These are phyloP conservation scores for Alloascoidea hylecoeti DNA, from an alignment of 805 yeast genomes.

Conservation along the genomic window DNA sequence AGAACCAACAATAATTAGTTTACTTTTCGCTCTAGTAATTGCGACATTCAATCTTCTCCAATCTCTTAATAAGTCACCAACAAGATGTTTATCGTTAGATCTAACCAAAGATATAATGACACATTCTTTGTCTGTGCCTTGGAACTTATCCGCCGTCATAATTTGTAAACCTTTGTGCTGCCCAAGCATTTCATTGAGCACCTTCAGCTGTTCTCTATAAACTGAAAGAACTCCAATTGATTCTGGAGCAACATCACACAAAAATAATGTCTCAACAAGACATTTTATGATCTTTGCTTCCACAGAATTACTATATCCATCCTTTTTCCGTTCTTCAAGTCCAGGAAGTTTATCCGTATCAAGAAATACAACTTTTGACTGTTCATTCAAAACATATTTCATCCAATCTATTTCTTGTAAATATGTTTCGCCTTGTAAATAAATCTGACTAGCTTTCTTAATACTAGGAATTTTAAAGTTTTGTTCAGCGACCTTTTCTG, in stretches of 20 bases:
- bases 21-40: conserved; percentile 78
- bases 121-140: conserved; percentile 92
- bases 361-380: conserved; percentile 56
- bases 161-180: conserved; percentile 43
- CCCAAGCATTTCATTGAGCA: conserved; percentile 21
- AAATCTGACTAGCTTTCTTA: conserved; percentile 6
- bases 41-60: conserved; percentile 94
- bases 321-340: conserved; percentile 39
- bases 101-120: conserved; percentile 82
- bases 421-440: conserved; percentile 4
- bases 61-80: conserved; percentile 73
- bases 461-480: conserved; percentile 32
- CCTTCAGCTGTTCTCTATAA: conserved; percentile 64
- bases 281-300: conserved; percentile 59
- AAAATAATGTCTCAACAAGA: conserved; percentile 40
- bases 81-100: conserved; percentile 47
- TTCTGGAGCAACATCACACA: conserved; percentile 42
- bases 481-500: conserved; percentile 44
- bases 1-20: conserved; percentile 77
- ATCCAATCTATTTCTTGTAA: conserved; percentile 35
- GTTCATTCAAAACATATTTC: conserved; percentile 33
- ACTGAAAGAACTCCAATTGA: conserved; percentile 82
- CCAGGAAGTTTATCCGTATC: conserved; percentile 64
- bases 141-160: conserved; percentile 89
- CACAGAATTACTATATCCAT: conserved; percentile 54